Evolutionary conservation across 805 yeast species (phyloP).

Genomic region (Wickerhamomyces bisporus): DNA sequence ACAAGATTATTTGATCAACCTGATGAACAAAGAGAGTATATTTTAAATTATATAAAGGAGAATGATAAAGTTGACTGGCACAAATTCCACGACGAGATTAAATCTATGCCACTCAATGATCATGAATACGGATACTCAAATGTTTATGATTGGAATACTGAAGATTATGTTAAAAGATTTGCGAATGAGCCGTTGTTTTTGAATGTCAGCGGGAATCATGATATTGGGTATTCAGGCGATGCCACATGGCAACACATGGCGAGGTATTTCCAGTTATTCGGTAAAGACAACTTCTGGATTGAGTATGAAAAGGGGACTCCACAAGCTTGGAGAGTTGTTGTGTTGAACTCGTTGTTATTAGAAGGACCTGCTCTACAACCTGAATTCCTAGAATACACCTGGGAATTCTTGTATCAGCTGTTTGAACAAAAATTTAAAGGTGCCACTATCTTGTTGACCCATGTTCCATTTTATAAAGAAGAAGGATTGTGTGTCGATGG

Average conservation of each 20-base stretch:
- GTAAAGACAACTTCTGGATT: conserved; percentile 79
- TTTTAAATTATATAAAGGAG: conserved; percentile 38
- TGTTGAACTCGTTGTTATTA: conserved; percentile 71
- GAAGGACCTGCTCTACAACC: conserved; percentile 89
- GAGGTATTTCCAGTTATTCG: conserved; percentile 69
- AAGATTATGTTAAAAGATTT: conserved; percentile 22
- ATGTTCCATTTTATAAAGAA: conserved; percentile 80
- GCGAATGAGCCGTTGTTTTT: conserved; percentile 61
- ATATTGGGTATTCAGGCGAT: conserved; percentile 93
- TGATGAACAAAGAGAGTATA: conserved; percentile 41
- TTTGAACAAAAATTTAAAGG: conserved; percentile 58
- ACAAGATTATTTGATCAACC: conserved; percentile 65
- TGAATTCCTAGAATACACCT: conserved; percentile 59
- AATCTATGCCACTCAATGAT: conserved; percentile 27
- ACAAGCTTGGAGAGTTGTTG: conserved; percentile 86
- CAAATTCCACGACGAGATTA: conserved; percentile 32
- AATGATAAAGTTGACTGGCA: conserved; percentile 57
- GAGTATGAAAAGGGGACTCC: conserved; percentile 59
- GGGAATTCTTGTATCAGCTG: conserved; percentile 67
- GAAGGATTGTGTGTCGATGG: conserved; percentile 87
- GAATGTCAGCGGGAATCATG: conserved; percentile 93
- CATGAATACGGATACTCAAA: conserved; percentile 49
- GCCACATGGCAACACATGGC: conserved; percentile 88
- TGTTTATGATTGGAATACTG: conserved; percentile 62
- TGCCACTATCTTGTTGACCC: conserved; percentile 78